Conservation (phyloP, 2,329 filamentous ascomycete species). For the Chalara sp. region DNA sequence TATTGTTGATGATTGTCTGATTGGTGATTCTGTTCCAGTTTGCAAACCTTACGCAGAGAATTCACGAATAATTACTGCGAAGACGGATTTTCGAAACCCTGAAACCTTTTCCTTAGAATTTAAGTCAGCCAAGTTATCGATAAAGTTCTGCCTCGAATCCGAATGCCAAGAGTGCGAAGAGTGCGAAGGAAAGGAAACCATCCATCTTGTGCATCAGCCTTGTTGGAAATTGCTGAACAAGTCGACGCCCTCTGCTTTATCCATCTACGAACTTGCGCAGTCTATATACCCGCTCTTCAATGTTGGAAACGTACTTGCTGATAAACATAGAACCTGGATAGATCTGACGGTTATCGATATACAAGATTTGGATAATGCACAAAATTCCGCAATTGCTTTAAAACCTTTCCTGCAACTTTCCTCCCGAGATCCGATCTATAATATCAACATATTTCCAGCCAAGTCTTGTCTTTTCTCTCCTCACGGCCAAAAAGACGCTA, state of each 20-base stretch:
- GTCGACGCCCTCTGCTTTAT: neutral
- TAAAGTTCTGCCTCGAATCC: neutral
- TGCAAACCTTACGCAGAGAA: neutral
- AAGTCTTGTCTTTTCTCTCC: neutral
- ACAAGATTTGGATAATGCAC: neutral
- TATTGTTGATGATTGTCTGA: neutral
- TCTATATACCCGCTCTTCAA: constrained; percentile 2
- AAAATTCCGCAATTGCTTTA: neutral
- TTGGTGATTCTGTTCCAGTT: neutral
- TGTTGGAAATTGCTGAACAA: constrained; percentile 1
- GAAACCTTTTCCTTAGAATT: neutral
- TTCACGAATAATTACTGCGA: neutral
- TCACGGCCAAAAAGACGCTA: neutral
- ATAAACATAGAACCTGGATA: neutral
- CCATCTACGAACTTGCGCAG: constrained; percentile 1
- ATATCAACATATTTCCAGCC: neutral
- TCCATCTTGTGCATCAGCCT: neutral
- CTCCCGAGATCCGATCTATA: neutral
- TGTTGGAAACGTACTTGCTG: neutral
- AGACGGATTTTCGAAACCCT: neutral
- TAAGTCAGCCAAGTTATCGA: neutral
- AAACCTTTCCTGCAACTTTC: neutral
- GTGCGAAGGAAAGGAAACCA: neutral
- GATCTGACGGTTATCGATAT: neutral
- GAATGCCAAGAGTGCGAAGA: neutral